Base-by-base conservation (phyloP, 441 rosid genomes). In the Dalechampia spathulata region DNA sequence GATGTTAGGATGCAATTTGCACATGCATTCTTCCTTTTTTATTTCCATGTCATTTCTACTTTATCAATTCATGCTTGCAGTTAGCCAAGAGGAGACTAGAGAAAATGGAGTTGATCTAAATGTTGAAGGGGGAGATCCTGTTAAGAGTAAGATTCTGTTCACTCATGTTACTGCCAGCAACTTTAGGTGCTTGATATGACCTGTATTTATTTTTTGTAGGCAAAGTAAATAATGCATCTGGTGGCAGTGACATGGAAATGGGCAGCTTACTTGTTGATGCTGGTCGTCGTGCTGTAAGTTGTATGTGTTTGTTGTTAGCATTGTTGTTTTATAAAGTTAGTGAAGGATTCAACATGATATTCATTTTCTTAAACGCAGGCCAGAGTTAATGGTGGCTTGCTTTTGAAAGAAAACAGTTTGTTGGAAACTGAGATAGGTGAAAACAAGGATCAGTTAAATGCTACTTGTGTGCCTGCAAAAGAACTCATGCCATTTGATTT, bases 221-320 rank as follows among this genome's bases (percentile, higher is more conserved):
- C 49, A 70, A 66, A 45, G 69, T 46, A 53, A 75, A 66, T 32
- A 71, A 65, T 76, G 58, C 34, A 51, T 54, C 61, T 48, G 63
- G 74, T 69, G 72, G 72, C 46, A 66, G 62, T 66, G 72, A 72
- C 70, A 61, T 63, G 54, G 83, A 75, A 60, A 48, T 62, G 58
- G 72, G 64, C 65, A 52, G 76, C 75, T 69, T 72, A 55, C 75
- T 61, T 86, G 87, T 75, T 54, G 50, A 15, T 57, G 12, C 49
- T 71, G 65, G 72, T 88, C 95, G 96, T 72, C 94, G 96, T 90
- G 84, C 85, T 94, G 98, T 94, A 94, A 94, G 99, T 94, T 94
- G 99, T 94, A 94, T 88, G 98, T 94, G 95, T 90, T 91, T 87
- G 70, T 80, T 66, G 77, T 78, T 73, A 75, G 70, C 49, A 51